A percentile compares a stretch with the other conserved stretches of the same genome.
Conservation (phyloP, 2,329 filamentous ascomycete species). For the Mycosphaerella sp. region DNA sequence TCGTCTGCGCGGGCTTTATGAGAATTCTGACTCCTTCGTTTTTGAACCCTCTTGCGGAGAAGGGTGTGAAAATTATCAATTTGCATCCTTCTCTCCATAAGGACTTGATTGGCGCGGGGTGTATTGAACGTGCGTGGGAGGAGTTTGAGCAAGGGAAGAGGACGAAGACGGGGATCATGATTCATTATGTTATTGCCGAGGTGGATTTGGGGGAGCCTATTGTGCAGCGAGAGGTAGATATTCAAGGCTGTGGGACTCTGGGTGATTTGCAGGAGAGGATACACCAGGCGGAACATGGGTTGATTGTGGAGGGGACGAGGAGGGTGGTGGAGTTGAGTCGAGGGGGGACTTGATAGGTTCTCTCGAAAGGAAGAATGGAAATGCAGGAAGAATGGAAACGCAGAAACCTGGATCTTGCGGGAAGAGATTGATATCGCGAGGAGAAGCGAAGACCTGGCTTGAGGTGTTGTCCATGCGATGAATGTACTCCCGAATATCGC, state of each 20-base stretch:
- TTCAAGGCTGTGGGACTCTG: slow-evolving; percentile 53
- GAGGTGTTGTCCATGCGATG: no score
- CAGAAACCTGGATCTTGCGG: no score
- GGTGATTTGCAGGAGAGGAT: slow-evolving; percentile 64
- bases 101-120: slow-evolving; percentile 63
- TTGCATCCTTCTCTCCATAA: slow-evolving; percentile 70
- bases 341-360: not conserved
- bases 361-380: no score
- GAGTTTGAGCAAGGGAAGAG: slow-evolving; percentile 65
- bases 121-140: slow-evolving; percentile 70
- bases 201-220: slow-evolving; percentile 76
- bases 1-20: slow-evolving; percentile 85
- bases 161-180: slow-evolving; percentile 73
- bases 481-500: no score
- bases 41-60: slow-evolving; percentile 58
- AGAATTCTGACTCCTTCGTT: slow-evolving; percentile 68
- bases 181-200: slow-evolving; percentile 69
- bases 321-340: slow-evolving; percentile 38
- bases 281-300: slow-evolving; percentile 66
- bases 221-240: slow-evolving; percentile 61
- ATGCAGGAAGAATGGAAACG: no score
- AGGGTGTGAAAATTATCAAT: slow-evolving; percentile 67
- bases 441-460: no score
- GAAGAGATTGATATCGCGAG: no score
- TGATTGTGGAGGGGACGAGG: slow-evolving; percentile 69